Evolutionary conservation across 208 protist genomes (phyloP).

Genomic region (Naegleria lovaniensis): DNA sequence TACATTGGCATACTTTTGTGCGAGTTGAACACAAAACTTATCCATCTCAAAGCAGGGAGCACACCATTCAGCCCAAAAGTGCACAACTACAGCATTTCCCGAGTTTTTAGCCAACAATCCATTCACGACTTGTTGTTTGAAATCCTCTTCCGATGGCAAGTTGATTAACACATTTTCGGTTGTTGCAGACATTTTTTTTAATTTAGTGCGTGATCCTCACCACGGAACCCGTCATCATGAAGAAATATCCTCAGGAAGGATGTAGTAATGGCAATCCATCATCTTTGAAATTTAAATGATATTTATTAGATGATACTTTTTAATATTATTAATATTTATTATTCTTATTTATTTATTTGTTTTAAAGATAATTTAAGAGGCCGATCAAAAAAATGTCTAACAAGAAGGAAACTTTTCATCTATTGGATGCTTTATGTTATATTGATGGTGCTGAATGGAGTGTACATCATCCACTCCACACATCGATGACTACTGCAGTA

Average conservation of each 20-base stretch:
- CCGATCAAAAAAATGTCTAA: no score
- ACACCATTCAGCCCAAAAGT: constrained; percentile 45
- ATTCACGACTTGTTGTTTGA: not conserved
- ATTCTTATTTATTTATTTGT: no score
- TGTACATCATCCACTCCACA: not conserved
- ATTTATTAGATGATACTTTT: no score
- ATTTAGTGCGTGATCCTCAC: not conserved
- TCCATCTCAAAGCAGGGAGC: constrained; percentile 36
- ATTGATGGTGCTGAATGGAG: not conserved
- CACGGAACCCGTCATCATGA: no score
- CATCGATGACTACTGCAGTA: not conserved
- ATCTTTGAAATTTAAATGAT: no score
- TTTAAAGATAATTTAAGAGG: no score
- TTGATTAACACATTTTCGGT: not conserved
- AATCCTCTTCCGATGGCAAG: not conserved
- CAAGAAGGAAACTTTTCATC: not conserved
- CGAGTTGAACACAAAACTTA: constrained; percentile 33
- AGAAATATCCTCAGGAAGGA: no score
- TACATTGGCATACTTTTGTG: constrained; percentile 24
- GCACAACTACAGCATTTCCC: not conserved
- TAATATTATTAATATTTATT: no score
- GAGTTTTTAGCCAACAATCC: not conserved
- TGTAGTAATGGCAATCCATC: no score
- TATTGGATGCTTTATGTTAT: not conserved
- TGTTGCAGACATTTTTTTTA: not conserved